phyloP scores from a whole-genome alignment of 2,329 filamentous ascomycete genomes.

The Capronia americana region DNA sequence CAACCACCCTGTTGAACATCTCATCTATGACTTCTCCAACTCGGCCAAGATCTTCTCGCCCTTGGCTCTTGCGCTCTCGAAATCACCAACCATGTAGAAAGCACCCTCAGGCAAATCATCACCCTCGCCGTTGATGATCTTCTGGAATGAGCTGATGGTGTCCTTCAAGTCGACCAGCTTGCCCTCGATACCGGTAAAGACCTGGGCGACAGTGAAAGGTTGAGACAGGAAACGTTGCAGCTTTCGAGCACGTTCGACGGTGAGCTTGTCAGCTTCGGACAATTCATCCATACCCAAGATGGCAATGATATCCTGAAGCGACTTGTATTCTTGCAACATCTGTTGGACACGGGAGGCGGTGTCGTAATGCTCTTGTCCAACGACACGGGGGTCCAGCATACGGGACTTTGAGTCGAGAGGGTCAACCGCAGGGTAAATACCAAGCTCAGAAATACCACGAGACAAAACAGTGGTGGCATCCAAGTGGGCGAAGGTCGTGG shows the following conservation, averaged over 20 bases:
- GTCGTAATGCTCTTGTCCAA: slow-evolving; percentile 97
- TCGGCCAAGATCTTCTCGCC: slow-evolving; percentile 99
- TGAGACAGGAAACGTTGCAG: slow-evolving; percentile 99
- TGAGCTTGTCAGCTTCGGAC: slow-evolving; percentile 98
- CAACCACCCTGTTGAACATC: slow-evolving; percentile 3
- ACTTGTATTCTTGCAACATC: slow-evolving; percentile 99
- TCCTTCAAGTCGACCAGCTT: slow-evolving; percentile 98
- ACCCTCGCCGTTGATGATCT: slow-evolving; percentile 92
- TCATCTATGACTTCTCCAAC: slow-evolving; percentile 68
- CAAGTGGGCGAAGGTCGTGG: slow-evolving; percentile 99
- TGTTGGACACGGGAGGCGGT: slow-evolving; percentile 95
- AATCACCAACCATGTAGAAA: slow-evolving; percentile 99
- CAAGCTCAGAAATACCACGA: slow-evolving; percentile 99
- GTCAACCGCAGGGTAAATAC: slow-evolving; percentile 99
- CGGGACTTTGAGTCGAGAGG: slow-evolving; percentile 99
- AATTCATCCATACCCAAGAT: slow-evolving; percentile 99
- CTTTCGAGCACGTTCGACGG: slow-evolving; percentile 99
- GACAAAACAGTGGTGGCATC: slow-evolving; percentile 99
- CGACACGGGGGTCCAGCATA: slow-evolving; percentile 98
- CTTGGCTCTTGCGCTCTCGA: slow-evolving; percentile 91
- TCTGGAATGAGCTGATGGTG: slow-evolving; percentile 97
- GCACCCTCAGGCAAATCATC: slow-evolving; percentile 92
- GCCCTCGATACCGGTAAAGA: slow-evolving; percentile 84
- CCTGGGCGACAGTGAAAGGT: slow-evolving; percentile 89
- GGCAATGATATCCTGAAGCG: slow-evolving; percentile 99